These are phyloP conservation scores for Calonectria multiphialidica DNA, from an alignment of 2,329 filamentous ascomycete genomes.

Conservation along the genomic window DNA sequence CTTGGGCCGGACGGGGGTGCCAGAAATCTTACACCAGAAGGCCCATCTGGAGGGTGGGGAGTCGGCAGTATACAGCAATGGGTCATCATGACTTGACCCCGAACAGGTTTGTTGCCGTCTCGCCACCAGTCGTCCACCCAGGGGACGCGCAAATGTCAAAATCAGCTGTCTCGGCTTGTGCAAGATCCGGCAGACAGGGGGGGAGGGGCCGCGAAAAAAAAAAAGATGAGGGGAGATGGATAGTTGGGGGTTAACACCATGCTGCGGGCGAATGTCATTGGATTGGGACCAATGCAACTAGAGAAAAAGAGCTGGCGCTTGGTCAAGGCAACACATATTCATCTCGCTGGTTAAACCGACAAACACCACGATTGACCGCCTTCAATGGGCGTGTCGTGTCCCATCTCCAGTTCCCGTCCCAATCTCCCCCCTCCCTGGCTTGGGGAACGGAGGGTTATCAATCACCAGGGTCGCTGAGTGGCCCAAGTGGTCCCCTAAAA, in stretches of 20 bases:
- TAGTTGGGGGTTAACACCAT: not conserved
- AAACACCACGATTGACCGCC: slow-evolving; percentile 7
- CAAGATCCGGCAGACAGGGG: slow-evolving; percentile 34
- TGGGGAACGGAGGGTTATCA: slow-evolving; percentile 16
- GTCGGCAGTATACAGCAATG: slow-evolving; percentile 26
- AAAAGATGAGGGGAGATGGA: not conserved
- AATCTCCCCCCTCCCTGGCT: slow-evolving; percentile 8
- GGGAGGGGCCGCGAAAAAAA: slow-evolving; percentile 8
- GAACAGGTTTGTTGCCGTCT: slow-evolving; percentile 8
- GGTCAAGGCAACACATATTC: not conserved
- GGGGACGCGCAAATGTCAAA: slow-evolving; percentile 36
- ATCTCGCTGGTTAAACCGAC: not conserved
- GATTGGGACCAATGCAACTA: slow-evolving; percentile 3
- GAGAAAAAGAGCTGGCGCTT: not conserved
- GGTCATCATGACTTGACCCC: slow-evolving; percentile 16
- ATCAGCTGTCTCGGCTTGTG: slow-evolving; percentile 37
- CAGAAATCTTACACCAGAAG: slow-evolving; percentile 8
- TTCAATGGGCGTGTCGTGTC: slow-evolving; percentile 21
- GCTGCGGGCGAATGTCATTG: not conserved
- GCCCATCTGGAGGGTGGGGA: slow-evolving; percentile 6
- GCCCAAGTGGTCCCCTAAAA: slow-evolving; percentile 38
- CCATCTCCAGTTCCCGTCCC: slow-evolving; percentile 7
- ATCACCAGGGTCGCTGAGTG: slow-evolving; percentile 33
- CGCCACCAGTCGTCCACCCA: slow-evolving; percentile 35
- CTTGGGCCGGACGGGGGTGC: slow-evolving; percentile 29